Base-by-base conservation (phyloP, 163 green algal genomes). In the Chlorella variabilis region DNA sequence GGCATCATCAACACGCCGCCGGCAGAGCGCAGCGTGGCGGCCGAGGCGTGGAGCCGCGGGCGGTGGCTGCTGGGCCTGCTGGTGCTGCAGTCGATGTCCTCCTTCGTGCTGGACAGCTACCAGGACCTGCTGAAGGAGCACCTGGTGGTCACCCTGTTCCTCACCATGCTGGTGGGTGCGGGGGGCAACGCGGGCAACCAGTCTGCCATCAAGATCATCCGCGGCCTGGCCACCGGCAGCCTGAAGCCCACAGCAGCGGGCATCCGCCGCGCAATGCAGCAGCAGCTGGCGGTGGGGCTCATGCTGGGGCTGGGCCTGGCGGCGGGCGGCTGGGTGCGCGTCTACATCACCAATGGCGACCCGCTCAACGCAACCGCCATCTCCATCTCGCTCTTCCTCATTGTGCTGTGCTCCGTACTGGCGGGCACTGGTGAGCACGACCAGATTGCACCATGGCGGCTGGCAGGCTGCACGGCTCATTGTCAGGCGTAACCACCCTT, bases 131-230 rank as follows among this genome's bases (percentile, higher is more conserved):
- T 97, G 8, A 89, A 91, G 23, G 92, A 98, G 13, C 94, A 98
- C 88, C 73, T 98, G 49, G 94, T 98, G 41, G 91, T 98, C 23
- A 98, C 95, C 2, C 84, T 98, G 54, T 63, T 63, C 54, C 54
- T 63, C 54, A 63, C 54, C 18, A 63, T 63, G 54, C 23, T 63
- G 18, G 54, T 63, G 54, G 54, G 54, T 29, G 54, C 54, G 23
- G 94, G 95, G 0, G 95, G 95, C 59, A 98, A 98, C 84, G 93
- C 94, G 11, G 94, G 95, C 59, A 98, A 98, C 86, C 94, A 98
- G 85, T 91, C 75, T 3, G 91, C 93, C 58, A 98, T 98, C 88
- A 96, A 97, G 70, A 93, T 98, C 76, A 98, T 98, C 66, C 77
- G 94, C 3, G 92, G 92, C 7, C 78, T 85, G 89, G 93, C 93